Base-by-base conservation (phyloP, 768 basidiomycete genomes). In the Lactifluus pinguis region DNA sequence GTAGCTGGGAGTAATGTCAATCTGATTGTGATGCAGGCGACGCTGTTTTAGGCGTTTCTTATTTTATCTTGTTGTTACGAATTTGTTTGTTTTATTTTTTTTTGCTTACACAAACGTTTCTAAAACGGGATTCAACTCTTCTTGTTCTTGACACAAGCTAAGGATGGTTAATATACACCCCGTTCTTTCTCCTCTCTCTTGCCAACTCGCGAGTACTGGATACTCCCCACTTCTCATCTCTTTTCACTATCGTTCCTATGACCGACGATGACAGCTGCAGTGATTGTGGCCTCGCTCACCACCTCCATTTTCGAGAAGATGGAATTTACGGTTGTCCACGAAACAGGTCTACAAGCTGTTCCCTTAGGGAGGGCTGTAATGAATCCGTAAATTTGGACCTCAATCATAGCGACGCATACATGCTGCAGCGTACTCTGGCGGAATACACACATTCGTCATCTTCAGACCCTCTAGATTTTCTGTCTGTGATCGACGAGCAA, bases 21-120 rank as follows among this genome's bases (percentile, higher is more conserved):
- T 63, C 69, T 86, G 60, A 67, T 86, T 6, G 77, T 87, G 8
- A 59, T 84, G 59, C 86, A 87, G 67, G 80, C 83, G 49, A 58
- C 72, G 3, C 47, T 55, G 8, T 38, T 25, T 19, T 54, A 42
- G 41, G 48, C 14, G 19, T 29, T 34, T 5, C 4, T 49, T 51
- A 32, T 50, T n/a, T 55, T 21, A 19, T 13, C 45, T 47, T 25
- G 21, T 47, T 47, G 5, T 6, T n/a, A 45, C 2, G 8, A 11
- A 11, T 13, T 47, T 4, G 11, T 21, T 21, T 25, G 21, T 13
- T 47, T 47, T 45, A 2, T 21, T 8, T 8, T 36, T 54, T 7
- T 34, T 25, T 25, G 2, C 25, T 2, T 4, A 36, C 13, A 50
- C 34, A 21, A 36, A 36, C 11, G 6, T 47, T 50, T 15, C 29